A percentile compares a stretch with the other conserved stretches of the same genome.
Evolutionary conservation across 768 basidiomycete species (phyloP).

Genomic region (Mycena indigotica): DNA sequence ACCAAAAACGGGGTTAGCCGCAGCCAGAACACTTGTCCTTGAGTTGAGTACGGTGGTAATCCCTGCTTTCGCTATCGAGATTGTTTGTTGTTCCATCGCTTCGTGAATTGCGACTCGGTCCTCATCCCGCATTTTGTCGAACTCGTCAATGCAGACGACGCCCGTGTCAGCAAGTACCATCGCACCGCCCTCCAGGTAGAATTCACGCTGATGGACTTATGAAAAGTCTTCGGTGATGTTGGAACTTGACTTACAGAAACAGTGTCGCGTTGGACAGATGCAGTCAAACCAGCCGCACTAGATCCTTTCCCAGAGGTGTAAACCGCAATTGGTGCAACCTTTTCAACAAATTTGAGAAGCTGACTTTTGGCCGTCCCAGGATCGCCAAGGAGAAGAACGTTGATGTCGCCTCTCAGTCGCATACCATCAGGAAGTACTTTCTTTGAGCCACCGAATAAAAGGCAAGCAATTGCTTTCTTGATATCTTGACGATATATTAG

Average conservation of each 20-base stretch:
- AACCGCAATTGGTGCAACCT: conserved; percentile 97
- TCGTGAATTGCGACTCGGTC: conserved; percentile 99
- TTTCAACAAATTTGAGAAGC: conserved; percentile 97
- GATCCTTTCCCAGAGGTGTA: conserved; percentile 99
- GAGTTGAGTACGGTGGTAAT: conserved; percentile 98
- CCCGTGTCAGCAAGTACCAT: conserved; percentile 99
- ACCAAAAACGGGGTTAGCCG: conserved; percentile 97
- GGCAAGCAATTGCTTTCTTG: conserved; percentile 94
- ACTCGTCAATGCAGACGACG: conserved; percentile 99
- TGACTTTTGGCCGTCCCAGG: conserved; percentile 99
- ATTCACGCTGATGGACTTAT: conserved; percentile 71
- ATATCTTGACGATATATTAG: conserved; percentile 65
- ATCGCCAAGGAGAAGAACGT: conserved; percentile 93
- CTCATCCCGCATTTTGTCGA: conserved; percentile 99
- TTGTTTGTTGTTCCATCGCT: conserved; percentile 99
- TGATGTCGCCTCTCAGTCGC: conserved; percentile 96
- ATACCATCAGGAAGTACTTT: conserved; percentile 97
- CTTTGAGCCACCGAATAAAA: conserved; percentile 97
- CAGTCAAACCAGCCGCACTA: conserved; percentile 97
- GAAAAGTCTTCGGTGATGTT: not conserved
- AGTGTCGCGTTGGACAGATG: conserved; percentile 92
- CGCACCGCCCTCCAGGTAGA: conserved; percentile 97
- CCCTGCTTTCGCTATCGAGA: conserved; percentile 98
- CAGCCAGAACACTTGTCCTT: conserved; percentile 92
- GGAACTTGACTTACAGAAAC: conserved; percentile 66